Evolutionary conservation across 805 yeast species (phyloP).

Genomic region (Alloascoidea africana): DNA sequence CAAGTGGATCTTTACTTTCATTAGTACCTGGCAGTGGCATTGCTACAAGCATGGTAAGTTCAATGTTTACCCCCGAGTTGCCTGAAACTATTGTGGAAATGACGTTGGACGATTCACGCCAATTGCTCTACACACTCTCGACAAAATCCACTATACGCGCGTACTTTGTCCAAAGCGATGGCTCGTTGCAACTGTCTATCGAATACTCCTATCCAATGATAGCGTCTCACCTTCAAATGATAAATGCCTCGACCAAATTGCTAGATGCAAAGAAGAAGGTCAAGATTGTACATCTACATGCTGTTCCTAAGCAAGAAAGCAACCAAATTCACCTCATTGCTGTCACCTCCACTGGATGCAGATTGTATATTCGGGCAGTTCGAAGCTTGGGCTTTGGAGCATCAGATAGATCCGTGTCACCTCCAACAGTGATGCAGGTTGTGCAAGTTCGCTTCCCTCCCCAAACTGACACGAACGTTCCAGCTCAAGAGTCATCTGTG

Average conservation of each 20-base stretch:
- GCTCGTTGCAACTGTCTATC: conserved; percentile 20
- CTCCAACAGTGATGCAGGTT: conserved; percentile 21
- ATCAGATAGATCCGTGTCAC: conserved; percentile 7
- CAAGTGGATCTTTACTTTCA: conserved; percentile 15
- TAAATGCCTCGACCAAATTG: conserved; percentile 10
- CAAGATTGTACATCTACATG: conserved; percentile 38
- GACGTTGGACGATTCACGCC: conserved; percentile 63
- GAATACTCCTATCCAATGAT: conserved; percentile 15
- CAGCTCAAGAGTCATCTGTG: conserved; percentile 27
- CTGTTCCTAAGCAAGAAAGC: conserved; percentile 51
- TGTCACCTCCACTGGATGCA: conserved; percentile 69
- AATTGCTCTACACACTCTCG: conserved; percentile 67
- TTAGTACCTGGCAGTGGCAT: conserved; percentile 23
- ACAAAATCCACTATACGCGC: conserved; percentile 71
- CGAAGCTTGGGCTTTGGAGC: conserved; percentile 11
- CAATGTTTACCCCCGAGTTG: conserved; percentile 15
- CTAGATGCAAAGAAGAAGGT: conserved; percentile 11
- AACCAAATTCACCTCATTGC: conserved; percentile 61
- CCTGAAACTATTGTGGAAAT: conserved; percentile 52
- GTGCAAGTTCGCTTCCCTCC: conserved; percentile 31
- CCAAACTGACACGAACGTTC: conserved; percentile 3
- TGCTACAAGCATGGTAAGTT: conserved; percentile 19
- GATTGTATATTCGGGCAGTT: conserved; percentile 48
- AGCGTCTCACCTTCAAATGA: conserved; percentile 16
- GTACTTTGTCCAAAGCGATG: conserved; percentile 37